Base-by-base conservation (phyloP, 169 alveolate species). In the Perkinsus chesapeaki region DNA sequence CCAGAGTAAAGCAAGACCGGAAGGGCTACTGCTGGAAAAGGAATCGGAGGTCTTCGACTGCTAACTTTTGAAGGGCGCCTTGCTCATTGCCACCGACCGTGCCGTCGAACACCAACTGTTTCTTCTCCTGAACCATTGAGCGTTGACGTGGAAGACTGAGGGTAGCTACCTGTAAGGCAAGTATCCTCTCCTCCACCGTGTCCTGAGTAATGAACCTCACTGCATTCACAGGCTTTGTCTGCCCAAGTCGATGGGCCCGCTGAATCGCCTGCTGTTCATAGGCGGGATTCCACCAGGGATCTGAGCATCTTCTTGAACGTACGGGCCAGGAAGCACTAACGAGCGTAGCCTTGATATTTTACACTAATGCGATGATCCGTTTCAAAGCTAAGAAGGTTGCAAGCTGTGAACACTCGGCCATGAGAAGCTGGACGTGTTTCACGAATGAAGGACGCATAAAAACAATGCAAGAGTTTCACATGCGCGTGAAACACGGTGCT, bases 241-340 rank as follows among this genome's bases (percentile, higher is more conserved):
- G 99, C 9, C 99, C 99, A 39, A 99, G 97, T 48, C 99, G 97
- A 95, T 98, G 99, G 0, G 99, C 99, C 92, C 99, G 95, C 93
- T 99, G 99, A 39, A 98, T 97, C 37, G 99, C 99, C 94, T 98
- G 98, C 31, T 60, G 97, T 95, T 98, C 99, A 95, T 98, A 97
- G 0, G 99, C 98, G n/a, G 99, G 99, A 94, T 98, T 98, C 99
- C 99, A 98, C 98, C 98, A 98, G 91, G 98, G 98, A 60, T 60
- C 82, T 60, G 31, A 23, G 82, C 16, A 43, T 9, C 5, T 5
- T 16, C 23, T 16, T 16, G 60, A 43, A 43, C n/a, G n/a, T n/a
- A n/a, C n/a, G n/a, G n/a, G n/a, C n/a, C n/a, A n/a, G n/a, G n/a
- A n/a, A n/a, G n/a, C n/a, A n/a, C n/a, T n/a, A n/a, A n/a, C n/a